Percentiles rank a stretch among this genome's conserved stretches.
phyloP scores from a whole-genome alignment of 352 stramenopile genomes.

The Albugo laibachii region DNA sequence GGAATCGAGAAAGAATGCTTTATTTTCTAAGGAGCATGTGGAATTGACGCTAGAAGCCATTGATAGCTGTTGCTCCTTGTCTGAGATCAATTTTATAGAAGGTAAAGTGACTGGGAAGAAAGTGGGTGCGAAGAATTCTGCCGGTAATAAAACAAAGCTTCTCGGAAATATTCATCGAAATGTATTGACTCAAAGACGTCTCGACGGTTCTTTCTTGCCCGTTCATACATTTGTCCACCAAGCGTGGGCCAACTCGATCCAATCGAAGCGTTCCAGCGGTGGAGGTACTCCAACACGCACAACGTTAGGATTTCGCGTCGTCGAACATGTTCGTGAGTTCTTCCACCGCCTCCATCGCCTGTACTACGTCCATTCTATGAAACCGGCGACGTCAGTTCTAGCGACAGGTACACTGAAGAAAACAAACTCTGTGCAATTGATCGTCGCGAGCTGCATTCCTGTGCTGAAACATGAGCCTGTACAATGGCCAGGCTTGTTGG shows the following conservation, averaged over 20 bases:
- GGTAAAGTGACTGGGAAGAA: too few species aligned
- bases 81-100: too few species aligned
- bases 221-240: slow-evolving; percentile 34
- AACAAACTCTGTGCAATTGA: too few species aligned
- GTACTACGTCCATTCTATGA: slow-evolving; percentile 28
- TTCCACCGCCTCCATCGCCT: slow-evolving; percentile 46
- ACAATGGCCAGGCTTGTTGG: slow-evolving; percentile 54
- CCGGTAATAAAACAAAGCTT: too few species aligned
- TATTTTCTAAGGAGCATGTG: too few species aligned
- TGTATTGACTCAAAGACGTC: slow-evolving; percentile 36
- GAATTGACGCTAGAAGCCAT: too few species aligned
- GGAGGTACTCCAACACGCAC: slow-evolving; percentile 3
- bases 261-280: not conserved
- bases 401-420: too few species aligned
- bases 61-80: too few species aligned
- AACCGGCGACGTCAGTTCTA: not conserved
- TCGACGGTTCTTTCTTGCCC: slow-evolving; percentile 47
- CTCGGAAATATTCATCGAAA: slow-evolving; percentile 21
- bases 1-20: too few species aligned
- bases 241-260: slow-evolving; percentile 30
- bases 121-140: too few species aligned
- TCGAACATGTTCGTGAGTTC: slow-evolving; percentile 17
- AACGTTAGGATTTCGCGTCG: slow-evolving; percentile 10
- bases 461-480: slow-evolving; percentile 18
- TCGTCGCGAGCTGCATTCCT: not conserved